Percentiles rank a stretch among this genome's conserved stretches.
These are phyloP conservation scores for Schizothecium vesticola DNA, from an alignment of 495 filamentous ascomycete species.

Conservation along the genomic window DNA sequence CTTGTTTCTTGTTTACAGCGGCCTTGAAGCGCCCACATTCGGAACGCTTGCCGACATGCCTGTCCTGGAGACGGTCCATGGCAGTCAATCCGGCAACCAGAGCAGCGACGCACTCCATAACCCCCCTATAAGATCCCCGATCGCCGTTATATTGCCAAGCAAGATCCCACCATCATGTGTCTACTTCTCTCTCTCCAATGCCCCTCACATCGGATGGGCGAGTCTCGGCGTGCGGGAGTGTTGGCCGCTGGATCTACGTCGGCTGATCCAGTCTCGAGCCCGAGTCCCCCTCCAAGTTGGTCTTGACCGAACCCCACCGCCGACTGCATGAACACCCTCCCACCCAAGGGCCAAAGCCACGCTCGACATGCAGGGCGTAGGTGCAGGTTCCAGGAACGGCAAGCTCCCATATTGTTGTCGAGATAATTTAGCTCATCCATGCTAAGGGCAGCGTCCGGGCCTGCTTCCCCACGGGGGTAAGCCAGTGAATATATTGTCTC, in stretches of 20 bases:
- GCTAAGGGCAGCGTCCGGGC: neutral
- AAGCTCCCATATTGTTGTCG: neutral
- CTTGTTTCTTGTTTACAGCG: neutral
- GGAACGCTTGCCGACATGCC: neutral
- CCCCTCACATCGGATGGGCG: neutral
- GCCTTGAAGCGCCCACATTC: neutral
- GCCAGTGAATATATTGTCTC: neutral
- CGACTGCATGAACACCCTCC: neutral
- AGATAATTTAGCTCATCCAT: neutral
- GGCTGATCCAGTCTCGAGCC: neutral
- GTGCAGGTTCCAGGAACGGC: neutral
- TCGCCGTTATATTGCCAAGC: neutral
- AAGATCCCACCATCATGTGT: neutral
- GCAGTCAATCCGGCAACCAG: neutral
- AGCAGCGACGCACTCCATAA: neutral
- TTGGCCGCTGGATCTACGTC: neutral
- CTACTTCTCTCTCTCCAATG: neutral
- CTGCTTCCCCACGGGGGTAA: neutral
- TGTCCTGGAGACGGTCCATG: neutral
- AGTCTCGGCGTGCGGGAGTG: neutral
- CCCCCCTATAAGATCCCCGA: neutral
- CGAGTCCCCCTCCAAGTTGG: neutral
- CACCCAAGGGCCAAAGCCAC: neutral
- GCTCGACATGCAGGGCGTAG: neutral
- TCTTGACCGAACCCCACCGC: neutral